These are phyloP conservation scores for Coniochaeta prunicola DNA, from an alignment of 2,329 filamentous ascomycete species.

Conservation along the genomic window DNA sequence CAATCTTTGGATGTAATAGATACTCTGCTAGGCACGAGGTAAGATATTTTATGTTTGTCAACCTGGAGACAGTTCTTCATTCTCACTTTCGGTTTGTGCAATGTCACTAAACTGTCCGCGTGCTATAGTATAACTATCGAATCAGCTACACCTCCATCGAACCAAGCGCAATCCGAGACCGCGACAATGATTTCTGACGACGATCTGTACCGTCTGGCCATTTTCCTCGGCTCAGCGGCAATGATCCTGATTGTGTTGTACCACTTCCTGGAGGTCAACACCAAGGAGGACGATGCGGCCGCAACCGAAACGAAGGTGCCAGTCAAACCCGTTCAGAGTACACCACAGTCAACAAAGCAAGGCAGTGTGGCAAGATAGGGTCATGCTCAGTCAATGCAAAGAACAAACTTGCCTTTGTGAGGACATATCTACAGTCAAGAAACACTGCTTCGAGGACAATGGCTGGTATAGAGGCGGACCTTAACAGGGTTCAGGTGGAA, in stretches of 20 bases:
- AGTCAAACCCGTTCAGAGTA: constrained; percentile 5
- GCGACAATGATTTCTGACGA: constrained; percentile 84
- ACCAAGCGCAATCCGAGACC: constrained; percentile 22
- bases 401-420: neutral
- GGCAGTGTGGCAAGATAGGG: neutral
- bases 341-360: neutral
- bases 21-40: neutral
- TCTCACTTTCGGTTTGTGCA: neutral
- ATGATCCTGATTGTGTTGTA: constrained; percentile 94
- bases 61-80: neutral
- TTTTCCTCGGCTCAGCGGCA: constrained; percentile 82
- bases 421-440: neutral
- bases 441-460: neutral
- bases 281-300: constrained; percentile 31
- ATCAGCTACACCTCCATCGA: neutral
- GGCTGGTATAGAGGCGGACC: neutral
- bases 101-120: neutral
- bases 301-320: constrained; percentile 19
- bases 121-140: neutral
- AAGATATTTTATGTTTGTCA: neutral
- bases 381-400: neutral
- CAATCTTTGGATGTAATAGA: neutral
- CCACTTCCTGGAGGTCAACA: constrained; percentile 93
- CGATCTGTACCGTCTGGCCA: constrained; percentile 83
- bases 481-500: neutral